These are phyloP conservation scores for Mitragyna speciosa DNA, from an alignment of 257 asterid species.

Conservation along the genomic window DNA sequence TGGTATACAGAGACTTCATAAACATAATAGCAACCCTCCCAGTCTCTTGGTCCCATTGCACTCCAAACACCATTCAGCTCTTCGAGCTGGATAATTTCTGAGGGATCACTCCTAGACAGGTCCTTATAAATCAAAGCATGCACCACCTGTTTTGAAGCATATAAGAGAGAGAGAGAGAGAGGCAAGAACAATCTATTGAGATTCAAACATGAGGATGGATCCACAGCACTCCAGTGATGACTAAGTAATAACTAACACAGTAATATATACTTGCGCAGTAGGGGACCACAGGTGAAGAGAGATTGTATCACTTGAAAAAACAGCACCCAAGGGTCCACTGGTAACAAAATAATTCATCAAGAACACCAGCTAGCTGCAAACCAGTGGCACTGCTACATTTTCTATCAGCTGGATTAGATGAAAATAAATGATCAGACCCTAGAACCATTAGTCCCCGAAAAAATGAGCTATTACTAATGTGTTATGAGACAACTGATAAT, in stretches of 20 bases:
- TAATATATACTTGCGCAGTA: conserved; percentile 73
- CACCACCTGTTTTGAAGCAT: conserved; percentile 50
- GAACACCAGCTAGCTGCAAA: conserved; percentile 91
- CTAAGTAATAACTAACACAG: not conserved
- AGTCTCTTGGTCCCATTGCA: conserved; percentile 61
- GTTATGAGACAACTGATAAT: not conserved
- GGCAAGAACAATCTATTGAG: conserved; percentile 10
- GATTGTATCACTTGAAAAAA: conserved; percentile 53
- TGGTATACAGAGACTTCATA: conserved; percentile 90
- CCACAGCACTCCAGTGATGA: not conserved
- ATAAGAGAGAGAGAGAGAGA: not conserved
- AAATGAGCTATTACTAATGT: not conserved
- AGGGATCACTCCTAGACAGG: conserved; percentile 47
- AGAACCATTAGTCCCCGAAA: not conserved
- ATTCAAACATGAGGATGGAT: not conserved
- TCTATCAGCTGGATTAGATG: conserved; percentile 43
- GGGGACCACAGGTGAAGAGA: conserved; percentile 92
- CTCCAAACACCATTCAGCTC: conserved; percentile 89
- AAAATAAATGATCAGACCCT: not conserved
- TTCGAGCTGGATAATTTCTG: conserved; percentile 61
- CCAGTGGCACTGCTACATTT: conserved; percentile 62
- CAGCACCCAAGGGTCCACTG: conserved; percentile 82
- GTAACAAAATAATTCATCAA: conserved; percentile 80
- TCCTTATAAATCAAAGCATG: conserved; percentile 56
- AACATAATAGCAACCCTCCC: conserved; percentile 91